Evolutionary conservation across 306 rosid genomes (phyloP).

Genomic region (Oemleria cerasiformis): DNA sequence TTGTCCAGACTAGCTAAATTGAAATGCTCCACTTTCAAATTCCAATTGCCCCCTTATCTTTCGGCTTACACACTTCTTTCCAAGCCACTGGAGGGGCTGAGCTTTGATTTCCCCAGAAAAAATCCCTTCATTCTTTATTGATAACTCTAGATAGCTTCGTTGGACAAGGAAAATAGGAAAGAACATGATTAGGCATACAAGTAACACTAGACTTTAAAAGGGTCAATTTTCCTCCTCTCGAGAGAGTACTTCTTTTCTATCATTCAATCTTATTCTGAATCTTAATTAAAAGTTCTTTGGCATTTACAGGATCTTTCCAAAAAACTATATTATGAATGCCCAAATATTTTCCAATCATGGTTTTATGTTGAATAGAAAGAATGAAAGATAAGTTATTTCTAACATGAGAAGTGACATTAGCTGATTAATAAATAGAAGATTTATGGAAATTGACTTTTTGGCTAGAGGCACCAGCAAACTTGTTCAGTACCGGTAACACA

Average conservation of each 20-base stretch:
- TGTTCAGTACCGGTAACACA: not conserved
- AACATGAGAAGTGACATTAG: not conserved
- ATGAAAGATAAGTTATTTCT: not conserved
- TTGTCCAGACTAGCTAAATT: no score
- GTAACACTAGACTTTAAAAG: not conserved
- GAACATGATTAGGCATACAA: not conserved
- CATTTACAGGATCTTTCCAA: not conserved
- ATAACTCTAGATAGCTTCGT: not conserved
- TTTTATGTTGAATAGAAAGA: not conserved
- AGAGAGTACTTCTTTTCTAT: not conserved
- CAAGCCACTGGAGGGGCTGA: not conserved
- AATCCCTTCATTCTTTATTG: not conserved
- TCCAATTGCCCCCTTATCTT: no score
- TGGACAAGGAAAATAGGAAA: not conserved
- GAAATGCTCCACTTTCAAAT: no score
- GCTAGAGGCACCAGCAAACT: not conserved
- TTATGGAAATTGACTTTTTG: no score
- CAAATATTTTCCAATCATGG: not conserved
- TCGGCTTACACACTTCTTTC: not conserved
- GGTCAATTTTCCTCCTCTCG: not conserved
- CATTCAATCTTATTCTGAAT: not conserved
- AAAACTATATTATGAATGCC: not conserved
- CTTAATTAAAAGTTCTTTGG: no score
- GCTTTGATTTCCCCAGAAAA: not conserved
- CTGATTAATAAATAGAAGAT: not conserved